phyloP scores from a whole-genome alignment of 2,329 filamentous ascomycete genomes.

The Neopestalotiopsis clavispora region DNA sequence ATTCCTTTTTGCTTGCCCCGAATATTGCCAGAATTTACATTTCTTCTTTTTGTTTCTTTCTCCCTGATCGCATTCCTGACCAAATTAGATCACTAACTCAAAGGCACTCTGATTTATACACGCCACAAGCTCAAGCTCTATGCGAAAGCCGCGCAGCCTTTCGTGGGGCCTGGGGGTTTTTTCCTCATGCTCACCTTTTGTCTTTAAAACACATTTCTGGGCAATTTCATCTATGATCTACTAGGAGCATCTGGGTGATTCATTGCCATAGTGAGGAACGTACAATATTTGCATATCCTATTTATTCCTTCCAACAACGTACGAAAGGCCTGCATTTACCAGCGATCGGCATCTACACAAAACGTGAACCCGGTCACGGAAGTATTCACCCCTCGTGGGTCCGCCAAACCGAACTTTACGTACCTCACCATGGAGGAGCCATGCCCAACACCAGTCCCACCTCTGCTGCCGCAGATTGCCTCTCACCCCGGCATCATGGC shows the following conservation, averaged over 20 bases:
- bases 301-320: not conserved
- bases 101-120: not conserved
- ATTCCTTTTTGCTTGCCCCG: not conserved
- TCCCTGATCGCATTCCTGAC: not conserved
- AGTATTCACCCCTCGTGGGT: slow-evolving; percentile 7
- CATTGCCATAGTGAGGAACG: not conserved
- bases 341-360: not conserved
- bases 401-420: slow-evolving; percentile 20
- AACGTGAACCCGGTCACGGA: not conserved
- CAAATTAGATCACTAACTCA: not conserved
- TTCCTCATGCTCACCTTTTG: slow-evolving; percentile 2
- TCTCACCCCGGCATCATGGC: slow-evolving; percentile 56
- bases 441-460: slow-evolving; percentile 32
- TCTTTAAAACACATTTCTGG: not conserved
- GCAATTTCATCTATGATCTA: not conserved
- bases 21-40: not conserved
- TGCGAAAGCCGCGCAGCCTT: not conserved
- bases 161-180: slow-evolving; percentile 4
- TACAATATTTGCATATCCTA: not conserved
- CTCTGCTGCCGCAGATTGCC: slow-evolving; percentile 41
- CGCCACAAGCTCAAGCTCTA: not conserved
- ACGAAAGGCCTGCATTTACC: not conserved
- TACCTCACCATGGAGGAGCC: slow-evolving; percentile 28
- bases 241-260: too few species aligned
- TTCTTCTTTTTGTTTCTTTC: not conserved